Conservation (phyloP, 2,329 filamentous ascomycete genomes). For the Pseudogymnoascus sp. region DNA sequence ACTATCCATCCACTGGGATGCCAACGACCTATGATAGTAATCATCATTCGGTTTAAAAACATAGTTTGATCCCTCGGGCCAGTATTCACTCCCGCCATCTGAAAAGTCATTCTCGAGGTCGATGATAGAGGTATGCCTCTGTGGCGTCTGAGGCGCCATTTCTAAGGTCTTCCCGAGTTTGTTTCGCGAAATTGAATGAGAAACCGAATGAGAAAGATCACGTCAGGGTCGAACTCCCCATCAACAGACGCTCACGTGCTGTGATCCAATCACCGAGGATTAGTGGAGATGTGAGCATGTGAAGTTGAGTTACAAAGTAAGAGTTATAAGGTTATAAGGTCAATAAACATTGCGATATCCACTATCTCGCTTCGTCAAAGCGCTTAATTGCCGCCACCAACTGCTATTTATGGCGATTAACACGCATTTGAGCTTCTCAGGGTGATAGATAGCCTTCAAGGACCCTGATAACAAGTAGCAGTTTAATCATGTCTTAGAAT, state of each 20-base stretch:
- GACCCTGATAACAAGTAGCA: background rate
- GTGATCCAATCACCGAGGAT: background rate
- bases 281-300: background rate
- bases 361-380: slow-evolving; percentile 1
- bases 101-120: background rate
- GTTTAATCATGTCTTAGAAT: background rate
- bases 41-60: background rate
- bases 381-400: background rate
- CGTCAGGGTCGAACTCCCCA: background rate
- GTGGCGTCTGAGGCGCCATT: background rate
- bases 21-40: background rate
- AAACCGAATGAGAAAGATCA: background rate
- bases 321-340: slow-evolving; percentile 2
- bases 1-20: background rate
- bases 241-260: background rate
- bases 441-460: background rate
- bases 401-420: background rate
- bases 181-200: background rate
- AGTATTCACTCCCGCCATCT: background rate
- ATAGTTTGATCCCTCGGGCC: background rate
- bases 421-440: background rate
- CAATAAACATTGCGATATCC: slow-evolving; percentile 4
- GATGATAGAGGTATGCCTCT: background rate
- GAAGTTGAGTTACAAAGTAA: background rate
- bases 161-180: background rate